Evolutionary conservation across 2,329 filamentous ascomycete species (phyloP).

Genomic region (Neurospora crassa): DNA sequence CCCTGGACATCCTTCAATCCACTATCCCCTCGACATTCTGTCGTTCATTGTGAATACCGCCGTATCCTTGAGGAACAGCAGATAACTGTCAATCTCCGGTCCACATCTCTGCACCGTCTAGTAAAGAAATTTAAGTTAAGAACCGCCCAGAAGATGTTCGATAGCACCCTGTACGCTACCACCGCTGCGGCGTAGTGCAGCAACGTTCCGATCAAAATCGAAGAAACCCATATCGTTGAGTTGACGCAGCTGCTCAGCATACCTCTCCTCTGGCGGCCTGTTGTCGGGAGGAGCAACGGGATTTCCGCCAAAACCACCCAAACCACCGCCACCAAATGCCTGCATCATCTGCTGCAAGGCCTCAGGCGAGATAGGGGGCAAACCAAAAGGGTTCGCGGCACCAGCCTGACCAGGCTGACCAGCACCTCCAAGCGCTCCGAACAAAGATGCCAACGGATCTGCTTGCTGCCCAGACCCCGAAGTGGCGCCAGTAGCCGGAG

Average conservation of each 20-base stretch:
- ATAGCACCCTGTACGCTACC: constrained; percentile 91
- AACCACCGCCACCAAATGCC: constrained; percentile 32
- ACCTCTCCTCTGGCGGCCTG: constrained; percentile 86
- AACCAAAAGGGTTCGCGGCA: constrained; percentile 27
- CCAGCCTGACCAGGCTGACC: constrained; percentile 18
- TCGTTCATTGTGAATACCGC: neutral
- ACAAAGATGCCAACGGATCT: constrained; percentile 20
- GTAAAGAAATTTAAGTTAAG: neutral
- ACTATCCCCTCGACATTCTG: neutral
- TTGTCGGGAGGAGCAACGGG: constrained; percentile 60
- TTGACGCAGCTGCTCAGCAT: constrained; percentile 80
- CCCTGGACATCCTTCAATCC: neutral
- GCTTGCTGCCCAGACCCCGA: constrained; percentile 11
- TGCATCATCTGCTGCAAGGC: constrained; percentile 45
- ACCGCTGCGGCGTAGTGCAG: constrained; percentile 76
- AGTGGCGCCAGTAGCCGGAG: constrained; percentile 3
- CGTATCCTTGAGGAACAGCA: neutral
- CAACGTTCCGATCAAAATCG: constrained; percentile 89
- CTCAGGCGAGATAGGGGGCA: constrained; percentile 44
- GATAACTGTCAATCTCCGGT: neutral
- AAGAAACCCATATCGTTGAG: constrained; percentile 99
- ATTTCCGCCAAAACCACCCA: constrained; percentile 20
- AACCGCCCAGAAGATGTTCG: constrained; percentile 54
- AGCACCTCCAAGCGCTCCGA: constrained; percentile 12
- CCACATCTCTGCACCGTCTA: neutral